Conservation (phyloP, 202 grass and related monocot genomes). For the Sporobolus alterniflorus region DNA sequence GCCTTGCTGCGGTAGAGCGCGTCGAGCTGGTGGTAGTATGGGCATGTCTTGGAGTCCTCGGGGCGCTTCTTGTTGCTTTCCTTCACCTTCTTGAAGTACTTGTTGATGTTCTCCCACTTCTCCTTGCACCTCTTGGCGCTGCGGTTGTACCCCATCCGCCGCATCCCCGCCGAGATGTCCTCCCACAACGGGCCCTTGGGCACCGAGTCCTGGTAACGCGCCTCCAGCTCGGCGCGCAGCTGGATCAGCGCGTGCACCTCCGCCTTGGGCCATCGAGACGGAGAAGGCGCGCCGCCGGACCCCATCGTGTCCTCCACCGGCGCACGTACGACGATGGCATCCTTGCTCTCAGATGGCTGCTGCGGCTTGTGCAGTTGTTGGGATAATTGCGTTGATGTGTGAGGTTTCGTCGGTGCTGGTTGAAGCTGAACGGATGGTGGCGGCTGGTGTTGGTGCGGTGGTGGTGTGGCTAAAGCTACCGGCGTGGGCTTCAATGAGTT, state of each 20-base stretch:
- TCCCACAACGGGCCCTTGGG: slow-evolving; percentile 97
- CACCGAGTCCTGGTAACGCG: slow-evolving; percentile 71
- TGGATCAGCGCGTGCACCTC: slow-evolving; percentile 98
- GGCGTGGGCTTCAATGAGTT: slow-evolving; percentile 32
- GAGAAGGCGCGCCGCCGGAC: slow-evolving; percentile 31
- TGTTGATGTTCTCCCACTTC: slow-evolving; percentile 99
- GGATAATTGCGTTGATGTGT: background rate
- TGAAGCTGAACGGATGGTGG: background rate
- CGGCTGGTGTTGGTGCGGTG: slow-evolving; percentile 1
- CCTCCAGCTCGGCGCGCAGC: slow-evolving; percentile 72
- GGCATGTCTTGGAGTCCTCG: slow-evolving; percentile 96
- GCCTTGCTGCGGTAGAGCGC: slow-evolving; percentile 85
- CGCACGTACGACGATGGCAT: background rate
- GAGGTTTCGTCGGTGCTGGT: background rate
- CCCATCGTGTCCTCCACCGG: slow-evolving; percentile 17
- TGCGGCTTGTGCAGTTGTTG: background rate
- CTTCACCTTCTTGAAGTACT: slow-evolving; percentile 99
- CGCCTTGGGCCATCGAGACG: slow-evolving; percentile 88
- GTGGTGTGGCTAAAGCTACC: slow-evolving; percentile 35
- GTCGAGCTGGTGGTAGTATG: slow-evolving; percentile 98
- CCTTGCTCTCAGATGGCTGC: slow-evolving; percentile 18
- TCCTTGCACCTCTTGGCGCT: slow-evolving; percentile 94
- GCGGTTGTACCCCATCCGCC: slow-evolving; percentile 75
- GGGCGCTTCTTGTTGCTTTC: slow-evolving; percentile 87
- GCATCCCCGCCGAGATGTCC: slow-evolving; percentile 92